Conservation (phyloP, 306 rosid genomes). For the Urtica urens region DNA sequence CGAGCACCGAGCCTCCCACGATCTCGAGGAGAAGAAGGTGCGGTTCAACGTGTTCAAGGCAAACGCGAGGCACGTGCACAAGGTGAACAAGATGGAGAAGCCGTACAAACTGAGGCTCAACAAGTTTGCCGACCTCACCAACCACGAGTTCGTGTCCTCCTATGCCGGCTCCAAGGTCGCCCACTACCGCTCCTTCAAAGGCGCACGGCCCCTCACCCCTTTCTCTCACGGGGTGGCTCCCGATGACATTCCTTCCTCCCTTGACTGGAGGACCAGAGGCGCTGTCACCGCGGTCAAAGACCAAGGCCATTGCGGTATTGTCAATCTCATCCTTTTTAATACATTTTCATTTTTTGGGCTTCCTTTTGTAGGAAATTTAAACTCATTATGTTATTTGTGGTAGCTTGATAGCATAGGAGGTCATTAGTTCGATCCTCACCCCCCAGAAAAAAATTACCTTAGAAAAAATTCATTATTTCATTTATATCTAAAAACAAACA, state of each 20-base stretch:
- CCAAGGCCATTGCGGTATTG: conserved; percentile 40
- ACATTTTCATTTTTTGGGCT: too few species aligned
- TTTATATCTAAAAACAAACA: too few species aligned
- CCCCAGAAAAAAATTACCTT: too few species aligned
- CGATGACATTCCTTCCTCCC: conserved; percentile 16
- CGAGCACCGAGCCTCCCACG: conserved; percentile 24
- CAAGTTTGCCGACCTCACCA: conserved; percentile 42
- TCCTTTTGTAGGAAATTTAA: too few species aligned
- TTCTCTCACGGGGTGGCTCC: conserved; percentile 20
- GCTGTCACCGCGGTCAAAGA: conserved; percentile 31
- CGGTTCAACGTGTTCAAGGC: conserved; percentile 43
- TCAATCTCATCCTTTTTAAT: too few species aligned
- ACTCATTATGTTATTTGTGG: too few species aligned
- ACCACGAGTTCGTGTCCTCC: conserved; percentile 23
- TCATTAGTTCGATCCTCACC: too few species aligned
- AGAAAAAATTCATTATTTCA: too few species aligned
- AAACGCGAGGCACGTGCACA: conserved; percentile 30
- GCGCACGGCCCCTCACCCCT: conserved; percentile 1
- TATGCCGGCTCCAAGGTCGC: conserved; percentile 27
- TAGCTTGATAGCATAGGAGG: too few species aligned
- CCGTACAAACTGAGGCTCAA: conserved; percentile 40
- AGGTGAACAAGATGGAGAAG: conserved; percentile 34
- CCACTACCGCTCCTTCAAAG: conserved; percentile 21
- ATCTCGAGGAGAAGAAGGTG: conserved; percentile 21
- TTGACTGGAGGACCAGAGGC: conserved; percentile 45